These are phyloP conservation scores for Golubevia sp. DNA, from an alignment of 1,284 basidiomycete genomes.

Conservation along the genomic window DNA sequence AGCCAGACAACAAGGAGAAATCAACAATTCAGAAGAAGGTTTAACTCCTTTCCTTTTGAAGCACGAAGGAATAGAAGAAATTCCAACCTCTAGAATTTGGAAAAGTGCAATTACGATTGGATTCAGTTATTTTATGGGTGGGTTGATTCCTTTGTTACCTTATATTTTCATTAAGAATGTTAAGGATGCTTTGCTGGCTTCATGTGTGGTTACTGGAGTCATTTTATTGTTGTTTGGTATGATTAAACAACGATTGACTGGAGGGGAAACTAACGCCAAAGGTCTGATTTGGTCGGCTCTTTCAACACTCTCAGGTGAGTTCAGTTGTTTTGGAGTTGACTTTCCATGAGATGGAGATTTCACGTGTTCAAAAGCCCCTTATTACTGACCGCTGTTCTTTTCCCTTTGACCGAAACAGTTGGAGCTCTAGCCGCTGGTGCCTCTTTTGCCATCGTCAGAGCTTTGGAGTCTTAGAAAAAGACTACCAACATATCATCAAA, in stretches of 20 bases:
- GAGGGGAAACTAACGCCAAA: slow-evolving; percentile 28
- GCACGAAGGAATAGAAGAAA: slow-evolving; percentile 38
- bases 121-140: slow-evolving; percentile 42
- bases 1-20: not conserved
- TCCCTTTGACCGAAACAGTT: too few relatives aligned
- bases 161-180: slow-evolving; percentile 44
- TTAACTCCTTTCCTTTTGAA: slow-evolving; percentile 49
- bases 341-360: too few relatives aligned
- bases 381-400: too few relatives aligned
- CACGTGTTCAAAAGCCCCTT: too few relatives aligned
- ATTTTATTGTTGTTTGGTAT: slow-evolving; percentile 46
- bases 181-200: slow-evolving; percentile 25
- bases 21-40: slow-evolving; percentile 16
- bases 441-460: too few relatives aligned
- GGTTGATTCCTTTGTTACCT: slow-evolving; percentile 41
- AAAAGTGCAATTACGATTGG: slow-evolving; percentile 41
- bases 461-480: too few relatives aligned
- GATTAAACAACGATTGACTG: slow-evolving; percentile 42
- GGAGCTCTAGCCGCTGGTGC: too few relatives aligned
- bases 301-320: not conserved
- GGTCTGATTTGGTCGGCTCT: slow-evolving; percentile 11
- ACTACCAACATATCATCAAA: too few relatives aligned
- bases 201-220: slow-evolving; percentile 41
- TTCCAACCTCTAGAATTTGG: slow-evolving; percentile 42
- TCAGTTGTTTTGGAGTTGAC: not conserved